These are phyloP conservation scores for Barbarea vulgaris DNA, from an alignment of 345 rosid species.

Conservation along the genomic window DNA sequence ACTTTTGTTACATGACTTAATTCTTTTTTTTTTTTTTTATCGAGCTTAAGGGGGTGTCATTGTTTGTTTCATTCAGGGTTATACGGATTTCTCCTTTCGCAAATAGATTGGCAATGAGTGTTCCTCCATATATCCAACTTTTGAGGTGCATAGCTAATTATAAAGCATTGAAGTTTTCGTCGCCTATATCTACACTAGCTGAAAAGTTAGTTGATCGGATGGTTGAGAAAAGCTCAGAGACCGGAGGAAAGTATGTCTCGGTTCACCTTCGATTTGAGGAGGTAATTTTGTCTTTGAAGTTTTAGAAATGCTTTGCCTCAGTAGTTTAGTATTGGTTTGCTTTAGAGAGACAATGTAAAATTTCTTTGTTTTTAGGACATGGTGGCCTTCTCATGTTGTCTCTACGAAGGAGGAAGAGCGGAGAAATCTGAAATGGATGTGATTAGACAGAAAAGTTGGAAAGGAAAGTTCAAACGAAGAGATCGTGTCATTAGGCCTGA, in stretches of 20 bases:
- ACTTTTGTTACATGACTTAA: constrained; percentile 3
- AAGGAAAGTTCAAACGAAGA: constrained; percentile 78
- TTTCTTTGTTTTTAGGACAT: constrained; percentile 61
- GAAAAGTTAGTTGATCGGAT: constrained; percentile 66
- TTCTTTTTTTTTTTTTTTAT: constrained; percentile 1
- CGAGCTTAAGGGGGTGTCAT: background rate
- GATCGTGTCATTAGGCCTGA: constrained; percentile 67
- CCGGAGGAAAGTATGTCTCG: constrained; percentile 77
- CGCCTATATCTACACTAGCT: constrained; percentile 61
- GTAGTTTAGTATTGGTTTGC: background rate
- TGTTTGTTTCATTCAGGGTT: constrained; percentile 58
- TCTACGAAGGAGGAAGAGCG: constrained; percentile 79
- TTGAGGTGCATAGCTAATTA: constrained; percentile 89
- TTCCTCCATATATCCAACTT: constrained; percentile 79
- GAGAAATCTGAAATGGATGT: constrained; percentile 71
- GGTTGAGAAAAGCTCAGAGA: constrained; percentile 69
- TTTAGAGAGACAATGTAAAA: background rate
- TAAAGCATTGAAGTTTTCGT: constrained; percentile 77
- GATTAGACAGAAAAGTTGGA: constrained; percentile 78
- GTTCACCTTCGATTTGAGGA: constrained; percentile 94
- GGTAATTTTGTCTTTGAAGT: constrained; percentile 46
- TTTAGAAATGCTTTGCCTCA: background rate
- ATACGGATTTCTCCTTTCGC: constrained; percentile 89
- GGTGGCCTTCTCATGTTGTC: constrained; percentile 97
- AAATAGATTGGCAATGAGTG: constrained; percentile 94